These are phyloP conservation scores for Sophora flavescens DNA, from an alignment of 306 rosid species.

Conservation along the genomic window DNA sequence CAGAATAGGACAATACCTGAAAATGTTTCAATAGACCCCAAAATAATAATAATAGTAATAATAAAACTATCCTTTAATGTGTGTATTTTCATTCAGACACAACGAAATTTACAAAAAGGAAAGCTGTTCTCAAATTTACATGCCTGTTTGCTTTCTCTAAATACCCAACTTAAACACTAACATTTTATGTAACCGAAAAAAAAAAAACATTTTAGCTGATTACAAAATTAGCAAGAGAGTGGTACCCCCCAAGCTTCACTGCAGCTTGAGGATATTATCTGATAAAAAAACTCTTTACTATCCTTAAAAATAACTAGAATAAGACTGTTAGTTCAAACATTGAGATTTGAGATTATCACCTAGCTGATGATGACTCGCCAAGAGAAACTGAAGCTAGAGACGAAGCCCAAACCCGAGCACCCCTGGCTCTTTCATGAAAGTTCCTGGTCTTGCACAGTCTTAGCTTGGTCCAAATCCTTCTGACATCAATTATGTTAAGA, in stretches of 20 bases:
- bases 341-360: constrained; percentile 43
- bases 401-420: constrained; percentile 81
- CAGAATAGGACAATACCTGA: background rate
- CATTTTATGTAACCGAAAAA: too few species aligned
- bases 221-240: background rate
- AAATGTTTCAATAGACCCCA: background rate
- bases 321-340: constrained; percentile 44
- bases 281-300: constrained; percentile 47
- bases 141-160: constrained; percentile 52
- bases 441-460: constrained; percentile 69
- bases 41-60: background rate
- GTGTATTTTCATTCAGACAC: constrained; percentile 32
- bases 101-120: constrained; percentile 53
- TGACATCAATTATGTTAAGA: constrained; percentile 63
- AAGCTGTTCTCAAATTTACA: constrained; percentile 62
- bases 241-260: constrained; percentile 20
- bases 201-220: constrained; percentile 47
- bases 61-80: background rate
- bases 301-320: constrained; percentile 49
- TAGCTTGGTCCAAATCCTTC: constrained; percentile 76
- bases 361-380: constrained; percentile 66
- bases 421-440: constrained; percentile 73
- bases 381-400: constrained; percentile 78
- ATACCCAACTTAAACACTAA: constrained; percentile 51
- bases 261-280: constrained; percentile 38